These are phyloP conservation scores for Xylaria sp. DNA, from an alignment of 2,329 filamentous ascomycete genomes.

Conservation along the genomic window DNA sequence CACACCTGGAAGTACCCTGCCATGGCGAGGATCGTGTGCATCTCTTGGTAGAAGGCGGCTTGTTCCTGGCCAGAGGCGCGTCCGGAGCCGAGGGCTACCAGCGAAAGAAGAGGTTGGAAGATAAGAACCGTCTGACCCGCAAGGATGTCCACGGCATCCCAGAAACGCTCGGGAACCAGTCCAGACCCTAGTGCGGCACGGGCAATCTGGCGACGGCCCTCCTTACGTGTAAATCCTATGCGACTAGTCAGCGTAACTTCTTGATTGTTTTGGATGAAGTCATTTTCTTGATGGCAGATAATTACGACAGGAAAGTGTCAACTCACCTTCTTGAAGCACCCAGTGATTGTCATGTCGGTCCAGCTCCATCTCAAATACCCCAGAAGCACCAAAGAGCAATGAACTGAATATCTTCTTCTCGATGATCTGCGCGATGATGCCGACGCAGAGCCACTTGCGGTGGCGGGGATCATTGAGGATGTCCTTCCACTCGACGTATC, in stretches of 20 bases:
- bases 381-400: conserved; percentile 48
- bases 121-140: conserved; percentile 42
- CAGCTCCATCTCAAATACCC: conserved; percentile 37
- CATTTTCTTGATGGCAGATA: too few relatives aligned
- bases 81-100: conserved; percentile 31
- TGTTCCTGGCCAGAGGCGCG: not conserved
- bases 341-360: conserved; percentile 40
- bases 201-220: conserved; percentile 40
- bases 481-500: conserved; percentile 43
- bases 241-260: not conserved
- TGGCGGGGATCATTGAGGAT: conserved; percentile 40
- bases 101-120: conserved; percentile 46
- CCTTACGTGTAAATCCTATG: conserved; percentile 46
- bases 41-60: conserved; percentile 33
- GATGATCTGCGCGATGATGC: conserved; percentile 46
- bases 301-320: not conserved
- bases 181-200: conserved; percentile 34
- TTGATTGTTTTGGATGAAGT: not conserved
- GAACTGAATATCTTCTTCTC: conserved; percentile 47
- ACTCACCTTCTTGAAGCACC: conserved; percentile 43
- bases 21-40: conserved; percentile 38
- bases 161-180: conserved; percentile 44
- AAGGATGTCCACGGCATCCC: conserved; percentile 45
- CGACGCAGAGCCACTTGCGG: conserved; percentile 45
- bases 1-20: conserved; percentile 40